phyloP scores from a whole-genome alignment of 371 early-diverging fungal genomes.

The Mucor saturninus region DNA sequence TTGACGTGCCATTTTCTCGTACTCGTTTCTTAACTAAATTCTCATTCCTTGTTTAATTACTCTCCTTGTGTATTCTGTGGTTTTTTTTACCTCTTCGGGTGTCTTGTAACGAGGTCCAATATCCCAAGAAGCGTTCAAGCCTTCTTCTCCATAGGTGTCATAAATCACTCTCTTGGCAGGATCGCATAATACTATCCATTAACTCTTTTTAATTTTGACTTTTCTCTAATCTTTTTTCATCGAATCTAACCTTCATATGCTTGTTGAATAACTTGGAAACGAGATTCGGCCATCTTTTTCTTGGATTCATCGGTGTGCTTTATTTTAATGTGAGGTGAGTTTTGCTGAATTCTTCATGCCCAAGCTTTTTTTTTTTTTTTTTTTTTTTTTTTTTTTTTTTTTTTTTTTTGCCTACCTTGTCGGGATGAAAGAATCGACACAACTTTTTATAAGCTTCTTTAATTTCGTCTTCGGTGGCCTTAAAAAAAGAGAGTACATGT shows the following conservation, averaged over 20 bases:
- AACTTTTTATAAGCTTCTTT: constrained; percentile 84
- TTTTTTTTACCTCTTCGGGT: constrained; percentile 72
- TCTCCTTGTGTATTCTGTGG: background rate
- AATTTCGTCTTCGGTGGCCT: constrained; percentile 87
- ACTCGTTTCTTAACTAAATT: constrained; percentile 79
- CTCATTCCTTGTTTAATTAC: background rate
- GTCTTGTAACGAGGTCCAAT: constrained; percentile 80
- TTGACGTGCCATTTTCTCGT: constrained; percentile 71
- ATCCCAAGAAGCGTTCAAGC: constrained; percentile 76
- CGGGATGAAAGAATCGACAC: constrained; percentile 89
- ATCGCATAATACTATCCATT: constrained; percentile 74
- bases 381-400: too few species aligned
- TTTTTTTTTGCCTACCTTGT: constrained; percentile 53
- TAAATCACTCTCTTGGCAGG: constrained; percentile 84
- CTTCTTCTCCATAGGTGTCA: constrained; percentile 92
- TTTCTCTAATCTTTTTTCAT: background rate
- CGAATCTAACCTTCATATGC: constrained; percentile 83
- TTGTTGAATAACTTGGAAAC: constrained; percentile 83
- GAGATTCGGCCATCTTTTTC: constrained; percentile 65
- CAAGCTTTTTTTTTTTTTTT: background rate
- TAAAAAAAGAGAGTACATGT: background rate
- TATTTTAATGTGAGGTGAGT: background rate
- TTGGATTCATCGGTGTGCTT: constrained; percentile 61
- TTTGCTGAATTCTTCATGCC: background rate
- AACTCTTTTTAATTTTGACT: background rate